Evolutionary conservation across 129 eudicot genomes (phyloP), one percentile per base, ranked within the genome.

Genomic region (Flaveria ramosissima): DNA sequence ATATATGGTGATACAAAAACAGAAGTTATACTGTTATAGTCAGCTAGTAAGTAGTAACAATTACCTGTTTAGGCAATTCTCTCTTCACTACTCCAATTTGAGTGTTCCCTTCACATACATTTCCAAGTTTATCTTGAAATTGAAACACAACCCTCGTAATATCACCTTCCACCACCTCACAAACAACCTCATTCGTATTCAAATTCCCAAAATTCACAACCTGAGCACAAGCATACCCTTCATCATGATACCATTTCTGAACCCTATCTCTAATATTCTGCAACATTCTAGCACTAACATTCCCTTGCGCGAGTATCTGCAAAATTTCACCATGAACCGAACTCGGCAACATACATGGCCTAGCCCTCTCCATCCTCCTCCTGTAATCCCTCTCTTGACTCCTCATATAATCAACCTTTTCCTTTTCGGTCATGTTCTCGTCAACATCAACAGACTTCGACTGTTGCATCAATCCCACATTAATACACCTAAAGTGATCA

Each of bases 141-240:
- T 93, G 97, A 32, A 93, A 84, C 77, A 80, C 92, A 80, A 93
- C 52, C 73, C 90, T 78, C 0, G 88, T 93, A 59, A 93, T 86
- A 84, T 93, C 98, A 30, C 98, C 98, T 71, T 93, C 97, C 74
- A 85, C 95, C 46, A 93, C 98, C 84, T 93, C 98, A 74, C 98
- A 93, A 39, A 93, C 97, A 61, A 93, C 88, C 61, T 93, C 92
- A 55, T 83, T 85, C 0, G 89, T 87, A 86, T 90, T 85, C 88
- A 93, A 83, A 76, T 93, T 88, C 78, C 96, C 96, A 66, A 93
- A 93, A 78, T 93, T 93, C 81, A 86, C 88, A 20, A 93, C 98
- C 63, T 88, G 92, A 6, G 97, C 96, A 73, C 91, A 86, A 0
- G 88, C 92, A 73, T 90, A 90, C 63, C 98, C 98, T 57, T 90